Percentiles rank a stretch among this genome's conserved stretches.
These are phyloP conservation scores for Neodidymelliopsis sp. DNA, from an alignment of 2,329 filamentous ascomycete genomes.

Conservation along the genomic window DNA sequence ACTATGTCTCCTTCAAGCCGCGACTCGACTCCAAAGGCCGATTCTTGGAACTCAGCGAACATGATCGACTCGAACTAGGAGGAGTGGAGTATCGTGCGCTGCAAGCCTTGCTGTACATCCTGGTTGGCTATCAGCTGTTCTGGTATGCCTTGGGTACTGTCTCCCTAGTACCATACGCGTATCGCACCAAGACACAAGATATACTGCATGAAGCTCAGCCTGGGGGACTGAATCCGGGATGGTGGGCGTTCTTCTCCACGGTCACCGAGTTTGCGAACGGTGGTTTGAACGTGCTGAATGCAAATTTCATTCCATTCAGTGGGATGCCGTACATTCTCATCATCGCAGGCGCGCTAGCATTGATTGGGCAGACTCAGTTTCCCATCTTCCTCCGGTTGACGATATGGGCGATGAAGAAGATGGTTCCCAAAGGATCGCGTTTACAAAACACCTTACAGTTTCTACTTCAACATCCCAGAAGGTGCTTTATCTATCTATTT, in stretches of 20 bases:
- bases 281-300: conserved; percentile 63
- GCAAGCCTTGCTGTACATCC: conserved; percentile 57
- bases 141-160: conserved; percentile 55
- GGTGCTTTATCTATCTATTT: conserved; percentile 72
- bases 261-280: conserved; percentile 63
- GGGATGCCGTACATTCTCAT: conserved; percentile 55
- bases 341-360: conserved; percentile 58
- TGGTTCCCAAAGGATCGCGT: conserved; percentile 50
- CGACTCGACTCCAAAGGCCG: conserved; percentile 40
- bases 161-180: conserved; percentile 57
- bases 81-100: conserved; percentile 62
- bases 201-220: conserved; percentile 51
- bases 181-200: conserved; percentile 48
- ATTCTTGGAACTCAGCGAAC: conserved; percentile 48
- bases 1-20: conserved; percentile 45
- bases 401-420: conserved; percentile 64
- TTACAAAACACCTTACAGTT: conserved; percentile 61
- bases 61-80: conserved; percentile 56
- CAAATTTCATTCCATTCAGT: conserved; percentile 68
- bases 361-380: conserved; percentile 64
- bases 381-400: conserved; percentile 65
- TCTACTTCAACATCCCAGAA: conserved; percentile 67
- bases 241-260: conserved; percentile 50
- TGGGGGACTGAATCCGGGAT: conserved; percentile 39
- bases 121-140: conserved; percentile 49